Base-by-base conservation (phyloP, 768 basidiomycete genomes). In the Russula emetica region DNA sequence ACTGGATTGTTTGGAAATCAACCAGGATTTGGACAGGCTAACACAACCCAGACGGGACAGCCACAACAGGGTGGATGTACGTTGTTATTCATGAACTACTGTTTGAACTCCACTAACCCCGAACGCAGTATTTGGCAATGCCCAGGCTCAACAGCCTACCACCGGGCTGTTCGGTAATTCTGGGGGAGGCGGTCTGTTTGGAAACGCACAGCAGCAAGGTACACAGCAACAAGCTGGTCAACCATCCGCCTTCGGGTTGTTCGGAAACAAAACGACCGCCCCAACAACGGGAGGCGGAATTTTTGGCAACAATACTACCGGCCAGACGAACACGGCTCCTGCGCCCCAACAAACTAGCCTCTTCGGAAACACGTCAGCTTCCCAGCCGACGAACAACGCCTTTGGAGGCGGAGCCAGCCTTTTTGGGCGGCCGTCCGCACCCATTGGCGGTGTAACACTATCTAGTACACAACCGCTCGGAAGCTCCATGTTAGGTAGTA, bases 401-500 rank as follows among this genome's bases (percentile, higher is more conserved):
- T 61, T 65, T 38, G 64, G 64, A 20, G 52, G 67, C 70, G 38
- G 71, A 73, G 20, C 74, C 74, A 26, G 73, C 55, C 3, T 62
- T 45, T 56, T 60, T 24, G 72, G 62, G 70, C 71, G 64, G 30
- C 55, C 55, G n/a, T 50, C 67, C 69, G 1, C 49, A 28, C 64
- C 64, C 10, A 54, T 50, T 2, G 40, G 22, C 51, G 59, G 59
- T 34, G 51, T 10, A 10, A 45, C 40, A 32, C 22, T 45, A 55
- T 55, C 63, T n/a, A 26, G 42, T 44, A 45, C 40, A 22, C 64
- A 65, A 38, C 40, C 59, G 18, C 55, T 65, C 7, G 64, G 64
- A 20, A n/a, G 49, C 42, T 65, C 64, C 56, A 44, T 86, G 16
- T 88, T 88, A 63, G 85, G 85, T 32, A 78, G 75, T 60, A 72